Base-by-base conservation (phyloP, 1,284 basidiomycete genomes). In the Ganoderma boninense region DNA sequence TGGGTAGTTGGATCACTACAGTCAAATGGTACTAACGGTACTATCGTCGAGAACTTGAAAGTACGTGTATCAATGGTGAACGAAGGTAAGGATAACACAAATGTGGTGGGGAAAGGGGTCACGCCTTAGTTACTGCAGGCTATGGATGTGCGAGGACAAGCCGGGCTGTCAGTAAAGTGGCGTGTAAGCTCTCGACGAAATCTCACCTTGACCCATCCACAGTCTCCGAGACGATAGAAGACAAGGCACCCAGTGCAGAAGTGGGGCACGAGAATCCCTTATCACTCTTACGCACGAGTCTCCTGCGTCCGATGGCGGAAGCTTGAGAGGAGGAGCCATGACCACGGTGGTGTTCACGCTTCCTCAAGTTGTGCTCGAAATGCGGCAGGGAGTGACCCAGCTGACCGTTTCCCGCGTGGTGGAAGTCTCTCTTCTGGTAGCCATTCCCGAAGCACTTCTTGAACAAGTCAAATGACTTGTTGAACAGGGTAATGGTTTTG, bases 371-470 rank as follows among this genome's bases (percentile, higher is more conserved):
- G 20, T 11, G 57, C 57, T n/a, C 57, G 57, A 40, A 38, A 2
- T 14, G 32, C 35, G 35, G 23, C 8, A 56, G 52, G 10, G 52
- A 11, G n/a, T 29, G 35, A 35, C 35, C 52, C 26, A 23, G 52
- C 4, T 13, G 23, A 29, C 52, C 26, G 26, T 14, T 4, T 10
- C 11, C 42, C 4, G 13, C 35, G 26, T 23, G 2, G 32, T n/a
- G 44, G 44, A 18, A 59, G 35, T 23, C 57, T 7, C 57, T 38
- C 57, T 11, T 59, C 57, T n/a, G 35, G 57, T 4, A 38, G 57
- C 18, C 16, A 20, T n/a, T 40, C 16, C 57, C 57, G 35, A 59
- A 16, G 57, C 71, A 35, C 35, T 70, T 73, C 66, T 56, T 38
- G 46, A 26, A 64, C 16, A 64, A 38, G 52, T 64, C 63, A 18